These are phyloP conservation scores for Starmera dryadoides DNA, from an alignment of 805 yeast species.

Conservation along the genomic window DNA sequence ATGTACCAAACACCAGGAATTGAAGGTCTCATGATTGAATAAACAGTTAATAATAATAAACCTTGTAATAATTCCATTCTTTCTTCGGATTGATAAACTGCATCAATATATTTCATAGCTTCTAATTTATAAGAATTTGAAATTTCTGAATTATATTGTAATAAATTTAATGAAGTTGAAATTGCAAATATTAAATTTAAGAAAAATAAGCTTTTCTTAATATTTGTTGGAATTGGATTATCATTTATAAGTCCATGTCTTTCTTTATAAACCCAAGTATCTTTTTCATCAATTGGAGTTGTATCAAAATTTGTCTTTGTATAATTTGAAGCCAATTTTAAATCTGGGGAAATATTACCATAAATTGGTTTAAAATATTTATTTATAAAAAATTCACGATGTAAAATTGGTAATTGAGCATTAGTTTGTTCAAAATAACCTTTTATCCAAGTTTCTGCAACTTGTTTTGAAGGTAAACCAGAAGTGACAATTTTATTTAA, in stretches of 20 bases:
- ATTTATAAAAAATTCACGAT: constrained; percentile 67
- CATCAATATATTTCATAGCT: constrained; percentile 52
- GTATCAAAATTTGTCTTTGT: constrained; percentile 37
- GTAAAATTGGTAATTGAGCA: constrained; percentile 77
- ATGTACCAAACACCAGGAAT: constrained; percentile 92
- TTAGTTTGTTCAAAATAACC: constrained; percentile 74
- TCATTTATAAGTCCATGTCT: neutral
- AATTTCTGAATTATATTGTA: constrained; percentile 56
- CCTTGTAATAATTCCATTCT: constrained; percentile 71
- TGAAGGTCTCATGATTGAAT: constrained; percentile 82
- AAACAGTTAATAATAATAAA: constrained; percentile 56
- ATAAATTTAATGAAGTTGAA: constrained; percentile 65
- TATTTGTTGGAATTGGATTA: constrained; percentile 32
- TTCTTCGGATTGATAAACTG: constrained; percentile 50
- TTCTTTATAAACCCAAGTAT: constrained; percentile 42
- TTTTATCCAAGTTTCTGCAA: constrained; percentile 59
- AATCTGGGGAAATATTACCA: constrained; percentile 50
- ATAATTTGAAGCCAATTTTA: constrained; percentile 52
- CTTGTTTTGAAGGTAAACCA: constrained; percentile 57
- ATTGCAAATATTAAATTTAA: constrained; percentile 75
- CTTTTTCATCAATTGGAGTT: constrained; percentile 19
- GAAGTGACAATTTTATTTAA: constrained; percentile 30
- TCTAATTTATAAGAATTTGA: constrained; percentile 67
- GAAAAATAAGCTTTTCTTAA: constrained; percentile 55
- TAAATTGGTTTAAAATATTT: constrained; percentile 72